These are phyloP conservation scores for Combretum micranthum DNA, from an alignment of 345 rosid species.

Conservation along the genomic window DNA sequence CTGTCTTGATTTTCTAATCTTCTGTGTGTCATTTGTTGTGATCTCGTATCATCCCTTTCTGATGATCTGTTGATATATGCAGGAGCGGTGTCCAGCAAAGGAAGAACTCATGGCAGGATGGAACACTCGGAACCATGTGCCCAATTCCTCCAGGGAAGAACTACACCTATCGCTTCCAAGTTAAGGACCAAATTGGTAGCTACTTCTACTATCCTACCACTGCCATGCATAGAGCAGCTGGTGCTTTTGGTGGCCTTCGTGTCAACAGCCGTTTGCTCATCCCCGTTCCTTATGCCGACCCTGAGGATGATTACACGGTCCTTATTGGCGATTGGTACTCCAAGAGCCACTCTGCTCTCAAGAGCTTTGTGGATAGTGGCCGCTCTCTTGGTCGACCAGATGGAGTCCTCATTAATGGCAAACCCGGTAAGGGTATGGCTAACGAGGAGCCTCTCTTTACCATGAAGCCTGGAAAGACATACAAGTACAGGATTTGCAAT, in stretches of 20 bases:
- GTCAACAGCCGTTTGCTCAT: constrained; percentile 43
- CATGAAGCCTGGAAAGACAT: constrained; percentile 21
- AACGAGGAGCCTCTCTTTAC: constrained; percentile 16
- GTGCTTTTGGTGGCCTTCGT: constrained; percentile 62
- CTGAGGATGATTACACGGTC: constrained; percentile 21
- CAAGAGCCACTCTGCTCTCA: constrained; percentile 13
- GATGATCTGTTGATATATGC: constrained; percentile 8
- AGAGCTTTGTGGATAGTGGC: constrained; percentile 6
- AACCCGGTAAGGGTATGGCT: constrained; percentile 5
- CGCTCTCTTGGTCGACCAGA: constrained; percentile 11
- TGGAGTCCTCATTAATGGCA: constrained; percentile 18
- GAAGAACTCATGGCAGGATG: no score
- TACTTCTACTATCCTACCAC: constrained; percentile 64
- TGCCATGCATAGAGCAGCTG: constrained; percentile 59
- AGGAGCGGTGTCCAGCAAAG: constrained; percentile 74
- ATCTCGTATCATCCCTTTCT: constrained; percentile 14
- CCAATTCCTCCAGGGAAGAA: constrained; percentile 61
- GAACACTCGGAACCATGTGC: constrained; percentile 69
- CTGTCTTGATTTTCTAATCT: no score
- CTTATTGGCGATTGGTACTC: constrained; percentile 74
- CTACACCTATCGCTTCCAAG: constrained; percentile 60
- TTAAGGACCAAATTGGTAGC: no score
- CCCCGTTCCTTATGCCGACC: constrained; percentile 57
- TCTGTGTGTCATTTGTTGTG: no score
- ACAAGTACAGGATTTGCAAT: constrained; percentile 20